phyloP scores from a whole-genome alignment of 2,329 filamentous ascomycete species.

The Neurospora sp. region DNA sequence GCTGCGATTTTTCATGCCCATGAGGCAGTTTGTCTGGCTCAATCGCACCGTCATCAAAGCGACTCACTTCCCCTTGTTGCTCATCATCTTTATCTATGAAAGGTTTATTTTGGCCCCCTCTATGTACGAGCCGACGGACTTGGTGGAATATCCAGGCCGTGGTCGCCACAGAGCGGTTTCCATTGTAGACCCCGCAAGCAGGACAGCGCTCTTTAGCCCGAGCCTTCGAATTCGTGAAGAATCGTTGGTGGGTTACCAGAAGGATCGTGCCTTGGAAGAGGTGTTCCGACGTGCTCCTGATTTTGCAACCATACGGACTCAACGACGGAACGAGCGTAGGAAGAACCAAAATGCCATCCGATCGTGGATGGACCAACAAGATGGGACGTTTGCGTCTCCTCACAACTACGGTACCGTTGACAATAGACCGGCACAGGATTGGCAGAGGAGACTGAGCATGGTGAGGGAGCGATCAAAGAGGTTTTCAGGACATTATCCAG shows the following conservation, averaged over 20 bases:
- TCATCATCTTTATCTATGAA: slow-evolving; percentile 82
- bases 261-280: slow-evolving; percentile 82
- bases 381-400: slow-evolving; percentile 37
- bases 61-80: slow-evolving; percentile 80
- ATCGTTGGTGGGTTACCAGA: slow-evolving; percentile 79
- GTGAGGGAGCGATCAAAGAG: slow-evolving; percentile 38
- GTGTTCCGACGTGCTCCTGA: slow-evolving; percentile 72
- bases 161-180: slow-evolving; percentile 40
- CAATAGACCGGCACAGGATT: slow-evolving; percentile 32
- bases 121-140: slow-evolving; percentile 73
- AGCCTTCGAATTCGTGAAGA: slow-evolving; percentile 66
- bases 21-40: slow-evolving; percentile 70
- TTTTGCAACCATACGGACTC: slow-evolving; percentile 47
- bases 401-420: slow-evolving; percentile 41
- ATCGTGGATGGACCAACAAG: slow-evolving; percentile 77
- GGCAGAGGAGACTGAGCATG: slow-evolving; percentile 43
- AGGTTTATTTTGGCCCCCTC: slow-evolving; percentile 63
- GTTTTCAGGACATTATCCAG: slow-evolving; percentile 38
- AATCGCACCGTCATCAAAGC: slow-evolving; percentile 88
- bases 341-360: slow-evolving; percentile 75
- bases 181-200: slow-evolving; percentile 45
- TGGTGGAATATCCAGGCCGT: slow-evolving; percentile 62
- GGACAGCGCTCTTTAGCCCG: slow-evolving; percentile 62
- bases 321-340: slow-evolving; percentile 52
- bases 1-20: slow-evolving; percentile 67